phyloP scores from a whole-genome alignment of 176 grass and related monocot species.

The Cocos nucifera region DNA sequence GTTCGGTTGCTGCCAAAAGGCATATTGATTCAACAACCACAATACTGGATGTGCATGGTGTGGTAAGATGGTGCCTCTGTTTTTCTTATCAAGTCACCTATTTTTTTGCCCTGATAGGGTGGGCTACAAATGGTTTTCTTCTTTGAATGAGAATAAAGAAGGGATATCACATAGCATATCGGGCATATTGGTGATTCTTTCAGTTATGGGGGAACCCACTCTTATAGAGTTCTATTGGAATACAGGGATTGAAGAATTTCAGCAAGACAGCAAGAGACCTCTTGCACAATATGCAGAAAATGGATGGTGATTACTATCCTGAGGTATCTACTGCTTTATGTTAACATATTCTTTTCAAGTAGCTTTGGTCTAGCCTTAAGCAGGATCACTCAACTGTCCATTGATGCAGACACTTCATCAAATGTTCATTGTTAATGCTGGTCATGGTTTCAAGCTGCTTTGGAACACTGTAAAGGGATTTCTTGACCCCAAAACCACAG shows the following conservation, averaged over 20 bases:
- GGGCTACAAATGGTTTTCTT: background rate
- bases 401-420: slow-evolving; percentile 82
- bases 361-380: no score
- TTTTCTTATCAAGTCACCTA: background rate
- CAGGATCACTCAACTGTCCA: background rate
- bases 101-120: background rate
- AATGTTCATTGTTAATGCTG: slow-evolving; percentile 98
- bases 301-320: slow-evolving; percentile 32
- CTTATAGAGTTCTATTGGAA: background rate
- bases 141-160: background rate
- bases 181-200: no score
- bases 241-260: slow-evolving; percentile 19
- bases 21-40: slow-evolving; percentile 11
- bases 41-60: slow-evolving; percentile 18
- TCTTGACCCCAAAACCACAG: slow-evolving; percentile 95
- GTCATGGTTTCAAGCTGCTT: slow-evolving; percentile 78
- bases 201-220: no score
- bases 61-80: slow-evolving; percentile 3
- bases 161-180: no score
- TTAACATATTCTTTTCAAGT: no score
- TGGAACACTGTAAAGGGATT: slow-evolving; percentile 97
- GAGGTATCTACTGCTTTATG: slow-evolving; percentile 38
- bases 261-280: slow-evolving; percentile 21
- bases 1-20: slow-evolving; percentile 16
- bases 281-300: slow-evolving; percentile 20